These are phyloP conservation scores for Leptographium radiaticola DNA, from an alignment of 2,329 filamentous ascomycete genomes.

Conservation along the genomic window DNA sequence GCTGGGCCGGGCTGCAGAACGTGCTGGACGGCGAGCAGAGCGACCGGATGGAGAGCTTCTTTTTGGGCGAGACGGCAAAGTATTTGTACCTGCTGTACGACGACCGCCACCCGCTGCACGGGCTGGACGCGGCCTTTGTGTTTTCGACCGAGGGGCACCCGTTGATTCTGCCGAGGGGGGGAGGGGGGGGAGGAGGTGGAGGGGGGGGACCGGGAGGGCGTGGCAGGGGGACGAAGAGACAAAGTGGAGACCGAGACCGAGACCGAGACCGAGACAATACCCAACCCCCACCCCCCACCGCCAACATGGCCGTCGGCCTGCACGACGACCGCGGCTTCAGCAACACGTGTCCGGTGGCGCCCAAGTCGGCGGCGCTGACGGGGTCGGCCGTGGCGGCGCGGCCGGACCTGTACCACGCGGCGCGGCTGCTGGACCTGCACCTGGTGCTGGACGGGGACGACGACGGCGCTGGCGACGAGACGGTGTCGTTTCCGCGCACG, in stretches of 20 bases:
- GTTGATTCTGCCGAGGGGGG: slow-evolving; percentile 58
- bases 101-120: slow-evolving; percentile 73
- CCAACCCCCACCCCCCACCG: too few relatives aligned
- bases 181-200: too few relatives aligned
- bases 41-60: slow-evolving; percentile 98
- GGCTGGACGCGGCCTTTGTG: slow-evolving; percentile 73
- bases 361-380: slow-evolving; percentile 47
- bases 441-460: slow-evolving; percentile 9
- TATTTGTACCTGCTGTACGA: slow-evolving; percentile 92
- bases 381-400: slow-evolving; percentile 71
- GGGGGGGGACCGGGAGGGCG: too few relatives aligned
- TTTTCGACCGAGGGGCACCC: slow-evolving; percentile 96
- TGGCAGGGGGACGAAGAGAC: too few relatives aligned
- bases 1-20: slow-evolving; percentile 83
- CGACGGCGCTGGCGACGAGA: neutral
- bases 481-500: slow-evolving; percentile 84
- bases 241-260: too few relatives aligned
- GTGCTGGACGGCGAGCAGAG: slow-evolving; percentile 72
- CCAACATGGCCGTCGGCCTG: too few relatives aligned
- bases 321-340: slow-evolving; percentile 34
- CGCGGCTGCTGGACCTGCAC: slow-evolving; percentile 63
- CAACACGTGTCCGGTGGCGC: slow-evolving; percentile 54
- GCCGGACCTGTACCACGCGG: slow-evolving; percentile 75
- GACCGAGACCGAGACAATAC: too few relatives aligned
- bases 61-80: slow-evolving; percentile 89